Evolutionary conservation across 257 asterid species (phyloP), one percentile per base, ranked within the genome.

Genomic region (Perilla frutescens): DNA sequence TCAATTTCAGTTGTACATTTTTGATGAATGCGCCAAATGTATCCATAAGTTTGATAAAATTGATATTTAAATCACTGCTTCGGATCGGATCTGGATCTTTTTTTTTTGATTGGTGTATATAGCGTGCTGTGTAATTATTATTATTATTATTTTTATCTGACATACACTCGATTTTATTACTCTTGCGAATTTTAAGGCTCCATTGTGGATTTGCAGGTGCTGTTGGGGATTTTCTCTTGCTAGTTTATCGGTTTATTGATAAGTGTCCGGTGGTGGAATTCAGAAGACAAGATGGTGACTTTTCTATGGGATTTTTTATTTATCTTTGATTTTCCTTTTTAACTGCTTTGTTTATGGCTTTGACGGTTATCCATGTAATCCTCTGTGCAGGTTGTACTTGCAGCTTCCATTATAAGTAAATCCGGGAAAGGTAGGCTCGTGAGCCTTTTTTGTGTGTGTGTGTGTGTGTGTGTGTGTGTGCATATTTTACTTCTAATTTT

Each of bases 361-460:
- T 67, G 47, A 49, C 71, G 29, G 10, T 61, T 71, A 32, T 66
- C 37, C 51, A 20, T 61, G 57, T 13, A 58, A 62, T 67, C 32
- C 54, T 6, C 59, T 48, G 66, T 79, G 83, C 89, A 93, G 98
- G 98, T 91, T 74, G 96, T 93, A 71, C 93, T 93, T 3, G 96
- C 97, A 48, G 97, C 97, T 58, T 89, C 96, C 10, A 88, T 93
- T 55, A 87, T 84, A 31, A 86, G 84, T 75, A 93, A 93, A 89
- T 85, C 98, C 39, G 98, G 98, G 68, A 91, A 89, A 88, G 96
- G 98, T 91, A 75, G 61, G 87, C 70, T 79, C 66, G 54, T 40
- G 51, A 43, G 49, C 49, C 47, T 4, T 50, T 79, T 67, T 67
- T 68, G n/a, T n/a, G n/a, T n/a, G n/a, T n/a, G n/a, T n/a, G n/a